Evolutionary conservation across 768 basidiomycete genomes (phyloP), one percentile per base, ranked within the genome.

Genomic region (Saitozyma podzolica): DNA sequence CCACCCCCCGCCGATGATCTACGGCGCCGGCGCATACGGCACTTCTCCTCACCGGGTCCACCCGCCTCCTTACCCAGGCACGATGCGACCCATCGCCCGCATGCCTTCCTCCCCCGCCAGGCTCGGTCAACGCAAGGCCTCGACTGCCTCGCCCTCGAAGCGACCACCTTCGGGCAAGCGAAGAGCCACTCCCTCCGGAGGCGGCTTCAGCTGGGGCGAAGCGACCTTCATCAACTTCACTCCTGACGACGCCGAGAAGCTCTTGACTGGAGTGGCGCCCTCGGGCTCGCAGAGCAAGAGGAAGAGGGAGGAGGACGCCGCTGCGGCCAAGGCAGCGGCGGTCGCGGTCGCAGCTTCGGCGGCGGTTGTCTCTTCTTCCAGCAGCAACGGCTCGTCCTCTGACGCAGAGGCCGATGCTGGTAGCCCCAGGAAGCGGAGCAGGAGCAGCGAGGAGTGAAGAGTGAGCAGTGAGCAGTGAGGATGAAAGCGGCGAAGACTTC

Each of bases 161-260:
- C 61, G 72, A 45, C 61, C 68, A 10, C 72, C 74, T 11, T 68
- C 72, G 7, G 61, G 62, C 10, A 70, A 63, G 45, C 54, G 65
- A 16, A 58, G 60, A 29, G 40, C 43, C 14, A 48, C 50, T 6
- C 50, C 61, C 17, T 51, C 54, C 13, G 55, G 54, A 1, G 72
- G 72, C 19, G 68, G 65, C 0, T 73, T 76, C 70, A 64, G 63
- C 10, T 73, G 72, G 66, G 67, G 69, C 43, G 72, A 73, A 56
- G 59, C 70, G 47, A 71, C 77, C 0, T 80, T 80, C 60, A 78
- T 80, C 76, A 80, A 80, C 64, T 80, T 75, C 58, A 80, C 79
- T 8, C 58, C 66, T 19, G 69, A 76, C n/a, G 79, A 80, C 55
- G 77, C 75, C 9, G 72, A 72, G 54, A 73, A 74, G 61, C 64